These are phyloP conservation scores for Solanum aculeatissimum DNA, from an alignment of 305 asterid species.

Conservation along the genomic window DNA sequence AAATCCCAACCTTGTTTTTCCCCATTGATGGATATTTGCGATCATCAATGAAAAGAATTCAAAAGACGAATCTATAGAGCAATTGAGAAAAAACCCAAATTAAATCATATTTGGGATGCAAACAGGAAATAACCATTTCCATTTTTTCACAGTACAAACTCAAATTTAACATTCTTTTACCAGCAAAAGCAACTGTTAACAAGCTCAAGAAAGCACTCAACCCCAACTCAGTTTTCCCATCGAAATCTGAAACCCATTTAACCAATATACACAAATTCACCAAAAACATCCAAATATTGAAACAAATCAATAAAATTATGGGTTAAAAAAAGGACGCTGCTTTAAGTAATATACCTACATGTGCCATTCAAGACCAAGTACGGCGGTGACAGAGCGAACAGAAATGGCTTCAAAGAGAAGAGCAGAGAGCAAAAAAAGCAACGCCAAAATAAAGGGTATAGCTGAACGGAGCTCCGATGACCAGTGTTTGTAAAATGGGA, in stretches of 20 bases:
- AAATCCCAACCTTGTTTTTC: not conserved
- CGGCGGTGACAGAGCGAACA: slow-evolving; percentile 94
- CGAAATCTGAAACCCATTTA: not conserved
- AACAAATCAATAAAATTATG: not conserved
- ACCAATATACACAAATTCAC: not conserved
- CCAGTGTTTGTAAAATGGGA: slow-evolving; percentile 76
- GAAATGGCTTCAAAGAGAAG: slow-evolving; percentile 65
- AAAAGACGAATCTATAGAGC: not conserved
- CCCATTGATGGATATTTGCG: not conserved
- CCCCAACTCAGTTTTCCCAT: not conserved
- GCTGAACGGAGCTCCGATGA: slow-evolving; percentile 71
- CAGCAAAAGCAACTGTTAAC: not conserved
- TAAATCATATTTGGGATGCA: not conserved
- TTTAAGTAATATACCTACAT: slow-evolving; percentile 30
- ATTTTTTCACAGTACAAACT: not conserved
- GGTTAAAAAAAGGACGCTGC: not conserved
- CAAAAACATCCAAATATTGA: not conserved
- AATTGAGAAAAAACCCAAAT: slow-evolving; percentile 5
- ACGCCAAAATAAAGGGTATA: slow-evolving; percentile 58
- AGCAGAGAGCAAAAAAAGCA: slow-evolving; percentile 64
- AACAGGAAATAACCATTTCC: not conserved
- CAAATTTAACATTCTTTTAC: not conserved
- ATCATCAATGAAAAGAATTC: not conserved
- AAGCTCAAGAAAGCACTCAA: not conserved
- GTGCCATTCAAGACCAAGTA: slow-evolving; percentile 95